These are phyloP conservation scores for Ceratobasidium theobromae DNA, from an alignment of 1,284 basidiomycete species.

Conservation along the genomic window DNA sequence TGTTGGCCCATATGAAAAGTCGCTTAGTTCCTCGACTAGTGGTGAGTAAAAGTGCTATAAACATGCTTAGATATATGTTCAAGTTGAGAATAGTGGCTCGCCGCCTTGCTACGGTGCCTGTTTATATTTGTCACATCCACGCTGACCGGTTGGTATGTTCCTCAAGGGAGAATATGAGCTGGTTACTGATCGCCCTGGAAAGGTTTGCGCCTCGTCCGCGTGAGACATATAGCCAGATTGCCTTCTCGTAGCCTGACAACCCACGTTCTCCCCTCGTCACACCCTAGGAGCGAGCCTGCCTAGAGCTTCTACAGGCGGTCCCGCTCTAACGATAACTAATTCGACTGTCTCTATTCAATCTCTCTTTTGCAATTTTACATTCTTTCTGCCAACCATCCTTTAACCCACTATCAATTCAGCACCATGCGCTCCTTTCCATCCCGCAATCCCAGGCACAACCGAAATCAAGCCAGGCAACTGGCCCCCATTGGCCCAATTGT, in stretches of 20 bases:
- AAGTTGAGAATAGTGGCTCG: neutral
- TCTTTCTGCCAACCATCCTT: constrained; percentile 13
- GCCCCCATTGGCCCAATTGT: neutral
- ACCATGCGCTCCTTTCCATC: neutral
- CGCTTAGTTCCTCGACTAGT: neutral
- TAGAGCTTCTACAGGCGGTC: neutral
- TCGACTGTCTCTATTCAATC: neutral
- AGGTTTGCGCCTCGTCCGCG: constrained; percentile 13
- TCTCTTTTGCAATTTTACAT: constrained; percentile 1
- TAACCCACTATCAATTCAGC: neutral
- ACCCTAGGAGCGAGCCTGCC: neutral
- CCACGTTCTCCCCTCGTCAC: neutral
- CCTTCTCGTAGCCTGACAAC: constrained; percentile 16
- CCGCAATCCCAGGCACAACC: constrained; percentile 2
- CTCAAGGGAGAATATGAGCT: constrained; percentile 1
- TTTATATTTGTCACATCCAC: constrained; percentile 10
- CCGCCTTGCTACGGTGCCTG: neutral
- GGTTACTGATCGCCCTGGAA: constrained; percentile 24
- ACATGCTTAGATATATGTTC: neutral
- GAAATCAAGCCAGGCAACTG: constrained; percentile 1
- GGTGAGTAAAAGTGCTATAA: neutral
- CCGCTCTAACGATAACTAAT: neutral
- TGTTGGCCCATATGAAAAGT: no score
- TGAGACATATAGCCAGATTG: neutral
- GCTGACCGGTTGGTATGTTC: constrained; percentile 10